Evolutionary conservation across 2,329 filamentous ascomycete genomes (phyloP), one percentile per base, ranked within the genome.

Genomic region (Neofusicoccum sp.): DNA sequence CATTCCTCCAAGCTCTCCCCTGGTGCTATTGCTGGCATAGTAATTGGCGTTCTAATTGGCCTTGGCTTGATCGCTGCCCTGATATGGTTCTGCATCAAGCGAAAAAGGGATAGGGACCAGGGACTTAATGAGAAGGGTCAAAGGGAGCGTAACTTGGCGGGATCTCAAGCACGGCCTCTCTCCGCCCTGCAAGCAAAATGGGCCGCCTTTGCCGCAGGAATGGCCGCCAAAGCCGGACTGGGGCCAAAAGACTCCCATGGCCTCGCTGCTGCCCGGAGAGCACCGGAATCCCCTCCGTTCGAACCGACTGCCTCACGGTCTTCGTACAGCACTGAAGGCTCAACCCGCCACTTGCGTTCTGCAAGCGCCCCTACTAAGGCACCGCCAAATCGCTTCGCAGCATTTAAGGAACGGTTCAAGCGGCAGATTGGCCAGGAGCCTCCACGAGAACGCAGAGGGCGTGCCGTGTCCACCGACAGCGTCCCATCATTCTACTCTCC

Each of bases 401-500:
- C 43, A 7, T 44, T 58, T 28, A 63, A 28, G 31, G 33, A 63
- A 8, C 44, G 37, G 34, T 59, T 63, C n/a, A 48, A 50, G 54
- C 33, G n/a, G 9, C 52, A 37, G n/a, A 22, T 56, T 11, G 52
- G 34, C 37, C 61, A 36, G 4, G 31, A 34, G 2, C 2, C 7
- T 9, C 11, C 36, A 3, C 12, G 29, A 16, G 54, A 58, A 45
- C 29, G 54, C 5, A 58, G 54, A 22, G 29, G 36, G 3, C 61
- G 61, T 45, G 50, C 44, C 14, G 36, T 44, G 29, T 63, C 61
- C 6, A 59, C 37, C 1, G 61, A 63, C 31, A 63, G 52, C 37
- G 29, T 49, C 6, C 61, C 43, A 1, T 63, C 61, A 3, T 63
- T 63, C n/a, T 61, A 49, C n/a, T 50, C 59, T 31, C 56, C 56